Evolutionary conservation across 805 yeast species (phyloP).

Genomic region (Yamadazyma ubonensis): DNA sequence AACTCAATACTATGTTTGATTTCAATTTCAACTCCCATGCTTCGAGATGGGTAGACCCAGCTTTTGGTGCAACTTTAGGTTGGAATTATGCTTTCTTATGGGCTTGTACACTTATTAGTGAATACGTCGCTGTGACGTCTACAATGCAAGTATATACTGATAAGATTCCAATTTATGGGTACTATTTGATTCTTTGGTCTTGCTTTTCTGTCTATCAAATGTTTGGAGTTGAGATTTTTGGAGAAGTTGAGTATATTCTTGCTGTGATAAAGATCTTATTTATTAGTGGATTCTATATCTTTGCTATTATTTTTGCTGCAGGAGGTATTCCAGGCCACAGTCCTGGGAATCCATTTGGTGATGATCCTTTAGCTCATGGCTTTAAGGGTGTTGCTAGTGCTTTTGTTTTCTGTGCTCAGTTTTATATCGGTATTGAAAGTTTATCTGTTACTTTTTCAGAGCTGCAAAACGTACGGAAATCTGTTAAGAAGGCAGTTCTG

Average conservation of each 20-base stretch:
- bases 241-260: conserved; percentile 29
- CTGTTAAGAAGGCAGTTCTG: conserved; percentile 28
- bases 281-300: conserved; percentile 20
- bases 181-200: conserved; percentile 42
- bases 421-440: conserved; percentile 32
- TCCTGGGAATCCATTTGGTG: conserved; percentile 25
- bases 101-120: conserved; percentile 36
- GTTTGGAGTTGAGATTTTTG: conserved; percentile 37
- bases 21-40: conserved; percentile 44
- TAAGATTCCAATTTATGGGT: conserved; percentile 42
- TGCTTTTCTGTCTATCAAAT: conserved; percentile 35
- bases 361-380: conserved; percentile 31
- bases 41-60: conserved; percentile 38
- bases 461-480: conserved; percentile 31
- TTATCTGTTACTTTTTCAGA: conserved; percentile 31
- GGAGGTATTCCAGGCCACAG: conserved; percentile 27
- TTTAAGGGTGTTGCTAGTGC: conserved; percentile 37
- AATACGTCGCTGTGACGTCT: conserved; percentile 46
- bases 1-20: conserved; percentile 38
- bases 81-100: conserved; percentile 47
- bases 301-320: conserved; percentile 22
- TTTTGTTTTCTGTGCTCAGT: conserved; percentile 47
- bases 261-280: conserved; percentile 24
- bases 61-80: conserved; percentile 38
- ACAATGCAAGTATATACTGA: conserved; percentile 45